phyloP scores from a whole-genome alignment of 306 rosid genomes.

The Amphicarpaea edgeworthii region DNA sequence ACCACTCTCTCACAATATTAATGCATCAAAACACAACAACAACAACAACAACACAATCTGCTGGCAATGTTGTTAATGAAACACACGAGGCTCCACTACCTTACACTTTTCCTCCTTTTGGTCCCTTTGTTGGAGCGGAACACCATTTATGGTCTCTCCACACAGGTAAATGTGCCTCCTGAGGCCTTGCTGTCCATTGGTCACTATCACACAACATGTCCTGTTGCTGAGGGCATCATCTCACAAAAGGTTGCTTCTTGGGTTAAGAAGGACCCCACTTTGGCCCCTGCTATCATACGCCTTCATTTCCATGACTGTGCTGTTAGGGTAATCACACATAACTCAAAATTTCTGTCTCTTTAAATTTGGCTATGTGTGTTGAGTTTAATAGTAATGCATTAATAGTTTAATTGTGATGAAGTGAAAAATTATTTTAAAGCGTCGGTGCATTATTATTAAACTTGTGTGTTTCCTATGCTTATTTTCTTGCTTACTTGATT shows the following conservation, averaged over 20 bases:
- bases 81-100: conserved; percentile 54
- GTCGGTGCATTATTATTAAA: too few species aligned
- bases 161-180: conserved; percentile 13
- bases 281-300: conserved; percentile 79
- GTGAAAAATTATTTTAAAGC: too few species aligned
- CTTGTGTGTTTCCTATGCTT: not conserved
- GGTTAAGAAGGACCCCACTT: conserved; percentile 67
- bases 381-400: too few species aligned
- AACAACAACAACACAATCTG: conserved; percentile 6
- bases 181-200: conserved; percentile 55
- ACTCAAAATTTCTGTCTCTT: conserved; percentile 38
- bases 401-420: too few species aligned
- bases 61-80: conserved; percentile 25
- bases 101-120: conserved; percentile 46
- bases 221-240: conserved; percentile 76
- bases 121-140: conserved; percentile 46
- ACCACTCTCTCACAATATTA: conserved; percentile 33
- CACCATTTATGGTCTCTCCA: conserved; percentile 36
- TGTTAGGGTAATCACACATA: conserved; percentile 59
- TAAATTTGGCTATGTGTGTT: not conserved
- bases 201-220: conserved; percentile 65
- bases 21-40: conserved; percentile 18
- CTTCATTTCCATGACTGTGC: conserved; percentile 89
- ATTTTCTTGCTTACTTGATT: not conserved
- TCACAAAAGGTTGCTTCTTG: conserved; percentile 66